These are phyloP conservation scores for Glaciozyma martinii DNA, from an alignment of 768 basidiomycete genomes.

Conservation along the genomic window DNA sequence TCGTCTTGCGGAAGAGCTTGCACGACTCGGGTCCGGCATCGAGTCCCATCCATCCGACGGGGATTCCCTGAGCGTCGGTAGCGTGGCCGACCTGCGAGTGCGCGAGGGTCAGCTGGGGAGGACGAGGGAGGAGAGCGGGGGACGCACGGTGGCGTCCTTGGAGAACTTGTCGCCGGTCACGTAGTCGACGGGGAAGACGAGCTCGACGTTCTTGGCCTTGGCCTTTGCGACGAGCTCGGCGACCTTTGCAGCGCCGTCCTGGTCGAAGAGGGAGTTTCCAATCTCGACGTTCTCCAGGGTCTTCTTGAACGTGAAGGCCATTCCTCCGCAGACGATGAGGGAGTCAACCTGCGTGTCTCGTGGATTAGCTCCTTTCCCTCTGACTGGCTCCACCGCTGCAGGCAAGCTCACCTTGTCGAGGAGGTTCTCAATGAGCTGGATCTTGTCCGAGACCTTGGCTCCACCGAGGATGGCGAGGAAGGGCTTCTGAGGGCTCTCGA, in stretches of 20 bases:
- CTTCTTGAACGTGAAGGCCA: constrained; percentile 99
- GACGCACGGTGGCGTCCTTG: constrained; percentile 70
- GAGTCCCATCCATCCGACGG: constrained; percentile 88
- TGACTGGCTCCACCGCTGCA: not conserved
- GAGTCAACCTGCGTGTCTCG: constrained; percentile 63
- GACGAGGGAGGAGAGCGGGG: not conserved
- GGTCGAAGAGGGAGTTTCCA: constrained; percentile 88
- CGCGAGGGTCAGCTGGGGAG: constrained; percentile 5
- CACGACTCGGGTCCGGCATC: constrained; percentile 80
- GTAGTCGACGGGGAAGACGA: constrained; percentile 93
- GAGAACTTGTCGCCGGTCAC: constrained; percentile 90
- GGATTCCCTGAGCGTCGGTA: constrained; percentile 78
- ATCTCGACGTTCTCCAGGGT: constrained; percentile 79
- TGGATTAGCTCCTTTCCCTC: not conserved
- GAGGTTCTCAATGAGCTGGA: constrained; percentile 97
- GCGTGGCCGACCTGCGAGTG: constrained; percentile 55
- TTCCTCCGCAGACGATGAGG: constrained; percentile 92
- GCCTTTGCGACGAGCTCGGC: constrained; percentile 77
- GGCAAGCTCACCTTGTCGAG: constrained; percentile 69
- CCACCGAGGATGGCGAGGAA: constrained; percentile 98
- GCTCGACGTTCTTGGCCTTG: constrained; percentile 77
- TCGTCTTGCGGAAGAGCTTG: constrained; percentile 66
- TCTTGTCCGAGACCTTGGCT: constrained; percentile 98
- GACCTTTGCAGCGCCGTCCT: constrained; percentile 79
- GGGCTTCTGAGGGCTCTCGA: constrained; percentile 85